Percentiles rank a stretch among this genome's conserved stretches.
Evolutionary conservation across 352 stramenopile genomes (phyloP).

Genomic region (Globisporangium splendens): DNA sequence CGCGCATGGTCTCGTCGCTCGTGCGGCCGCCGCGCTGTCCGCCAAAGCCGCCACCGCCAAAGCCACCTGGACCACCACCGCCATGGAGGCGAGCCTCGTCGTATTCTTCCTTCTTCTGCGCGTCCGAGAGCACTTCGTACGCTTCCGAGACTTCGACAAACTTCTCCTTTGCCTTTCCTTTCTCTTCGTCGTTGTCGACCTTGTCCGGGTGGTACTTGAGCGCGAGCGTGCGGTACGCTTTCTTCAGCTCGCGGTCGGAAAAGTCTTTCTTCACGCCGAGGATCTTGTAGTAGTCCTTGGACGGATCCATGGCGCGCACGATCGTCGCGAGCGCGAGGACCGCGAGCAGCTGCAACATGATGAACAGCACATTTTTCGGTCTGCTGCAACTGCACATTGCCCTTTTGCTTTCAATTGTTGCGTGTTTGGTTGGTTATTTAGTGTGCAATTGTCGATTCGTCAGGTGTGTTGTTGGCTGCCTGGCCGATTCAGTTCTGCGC

Average conservation of each 20-base stretch:
- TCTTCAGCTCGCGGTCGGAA: slow-evolving; percentile 81
- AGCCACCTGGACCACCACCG: slow-evolving; percentile 11
- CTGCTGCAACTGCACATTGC: background rate
- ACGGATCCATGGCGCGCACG: slow-evolving; percentile 45
- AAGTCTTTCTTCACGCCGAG: slow-evolving; percentile 69
- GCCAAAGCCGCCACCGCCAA: slow-evolving; percentile 15
- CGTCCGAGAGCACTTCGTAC: slow-evolving; percentile 91
- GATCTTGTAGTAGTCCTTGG: slow-evolving; percentile 84
- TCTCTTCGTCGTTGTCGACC: slow-evolving; percentile 70
- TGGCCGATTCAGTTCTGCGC: slow-evolving; percentile 14
- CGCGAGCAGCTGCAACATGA: slow-evolving; percentile 23
- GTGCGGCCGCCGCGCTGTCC: slow-evolving; percentile 18
- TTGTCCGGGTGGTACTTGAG: slow-evolving; percentile 91
- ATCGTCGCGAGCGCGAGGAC: slow-evolving; percentile 19
- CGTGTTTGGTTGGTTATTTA: slow-evolving; percentile 2
- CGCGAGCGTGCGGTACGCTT: slow-evolving; percentile 84
- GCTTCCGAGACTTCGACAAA: slow-evolving; percentile 92
- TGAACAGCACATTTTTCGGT: slow-evolving; percentile 8
- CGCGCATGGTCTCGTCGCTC: slow-evolving; percentile 58
- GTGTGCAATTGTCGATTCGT: background rate
- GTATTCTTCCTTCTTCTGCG: slow-evolving; percentile 87
- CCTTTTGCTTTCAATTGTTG: background rate
- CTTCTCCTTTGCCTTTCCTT: slow-evolving; percentile 85
- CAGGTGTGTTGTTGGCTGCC: slow-evolving; percentile 1
- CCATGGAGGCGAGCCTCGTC: slow-evolving; percentile 69